Evolutionary conservation across 192 early-diverging fungal species (phyloP).

Genomic region (Backusella macrospora): DNA sequence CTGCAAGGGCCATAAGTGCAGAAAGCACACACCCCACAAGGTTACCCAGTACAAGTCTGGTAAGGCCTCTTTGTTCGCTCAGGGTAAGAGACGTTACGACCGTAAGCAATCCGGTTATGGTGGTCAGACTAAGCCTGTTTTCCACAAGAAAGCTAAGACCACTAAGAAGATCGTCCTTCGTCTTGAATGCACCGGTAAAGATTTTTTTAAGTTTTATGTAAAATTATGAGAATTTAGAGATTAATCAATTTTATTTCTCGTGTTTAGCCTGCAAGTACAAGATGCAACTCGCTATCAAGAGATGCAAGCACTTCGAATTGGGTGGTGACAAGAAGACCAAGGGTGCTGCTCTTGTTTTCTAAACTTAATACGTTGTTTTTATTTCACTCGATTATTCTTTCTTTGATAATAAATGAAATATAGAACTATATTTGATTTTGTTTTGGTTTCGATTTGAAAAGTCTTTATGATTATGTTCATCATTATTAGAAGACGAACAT

Average conservation of each 20-base stretch:
- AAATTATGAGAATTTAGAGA: not conserved
- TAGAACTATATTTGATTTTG: not conserved
- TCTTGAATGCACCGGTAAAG: slow-evolving; percentile 85
- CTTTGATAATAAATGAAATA: slow-evolving; percentile 7
- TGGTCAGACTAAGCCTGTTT: slow-evolving; percentile 99
- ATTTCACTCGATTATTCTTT: slow-evolving; percentile 3
- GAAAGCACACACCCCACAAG: slow-evolving; percentile 99
- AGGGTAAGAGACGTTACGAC: slow-evolving; percentile 77
- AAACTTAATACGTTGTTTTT: slow-evolving; percentile 29
- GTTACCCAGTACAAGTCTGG: slow-evolving; percentile 99
- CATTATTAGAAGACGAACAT: not conserved
- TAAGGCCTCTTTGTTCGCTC: slow-evolving; percentile 98
- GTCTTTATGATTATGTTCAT: not conserved
- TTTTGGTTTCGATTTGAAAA: not conserved
- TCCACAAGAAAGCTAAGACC: slow-evolving; percentile 99
- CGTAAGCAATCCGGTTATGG: slow-evolving; percentile 98
- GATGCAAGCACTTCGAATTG: slow-evolving; percentile 99
- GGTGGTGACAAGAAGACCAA: slow-evolving; percentile 98
- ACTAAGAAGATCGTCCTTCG: slow-evolving; percentile 99
- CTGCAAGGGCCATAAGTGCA: slow-evolving; percentile 98
- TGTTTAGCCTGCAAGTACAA: slow-evolving; percentile 91
- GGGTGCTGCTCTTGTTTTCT: slow-evolving; percentile 90
- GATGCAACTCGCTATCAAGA: slow-evolving; percentile 96
- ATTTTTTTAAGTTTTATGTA: not conserved
- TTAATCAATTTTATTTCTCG: not conserved